Percentiles rank a stretch among this genome's conserved stretches.
Conservation (phyloP, 2,329 filamentous ascomycete species). For the Epichloe gansuensis region DNA sequence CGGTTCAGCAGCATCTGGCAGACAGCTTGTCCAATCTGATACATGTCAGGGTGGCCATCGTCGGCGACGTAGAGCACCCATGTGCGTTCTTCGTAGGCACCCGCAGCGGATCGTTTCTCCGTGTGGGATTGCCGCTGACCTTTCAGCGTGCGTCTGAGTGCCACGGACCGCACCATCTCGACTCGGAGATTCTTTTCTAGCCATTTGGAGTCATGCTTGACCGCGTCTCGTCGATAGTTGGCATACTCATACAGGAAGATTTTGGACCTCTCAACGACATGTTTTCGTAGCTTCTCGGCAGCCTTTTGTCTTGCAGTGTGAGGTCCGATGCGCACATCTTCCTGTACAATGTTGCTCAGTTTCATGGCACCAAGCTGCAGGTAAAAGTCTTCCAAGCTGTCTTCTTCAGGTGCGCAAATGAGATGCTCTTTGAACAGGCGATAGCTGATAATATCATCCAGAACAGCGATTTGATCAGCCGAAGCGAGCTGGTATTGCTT, state of each 20-base stretch:
- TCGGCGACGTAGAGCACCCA: slow-evolving; percentile 67
- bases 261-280: slow-evolving; percentile 76
- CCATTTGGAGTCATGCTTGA: slow-evolving; percentile 83
- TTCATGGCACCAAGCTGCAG: slow-evolving; percentile 62
- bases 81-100: slow-evolving; percentile 36
- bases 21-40: slow-evolving; percentile 81
- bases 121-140: slow-evolving; percentile 56
- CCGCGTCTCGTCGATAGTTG: slow-evolving; percentile 59
- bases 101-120: slow-evolving; percentile 64
- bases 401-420: slow-evolving; percentile 81
- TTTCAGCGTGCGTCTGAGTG: slow-evolving; percentile 62
- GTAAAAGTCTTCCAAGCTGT: slow-evolving; percentile 75
- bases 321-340: slow-evolving; percentile 60
- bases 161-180: slow-evolving; percentile 63
- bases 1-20: slow-evolving; percentile 68
- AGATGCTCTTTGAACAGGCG: slow-evolving; percentile 76
- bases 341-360: slow-evolving; percentile 65
- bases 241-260: slow-evolving; percentile 72
- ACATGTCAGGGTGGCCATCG: slow-evolving; percentile 60
- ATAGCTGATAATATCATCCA: slow-evolving; percentile 84
- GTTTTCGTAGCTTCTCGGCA: slow-evolving; percentile 59
- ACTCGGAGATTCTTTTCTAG: slow-evolving; percentile 74
- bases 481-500: slow-evolving; percentile 67
- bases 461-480: slow-evolving; percentile 59
- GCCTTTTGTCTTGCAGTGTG: slow-evolving; percentile 51